phyloP scores from a whole-genome alignment of 2,329 filamentous ascomycete species.

The Sporothrix pseudoabietina region DNA sequence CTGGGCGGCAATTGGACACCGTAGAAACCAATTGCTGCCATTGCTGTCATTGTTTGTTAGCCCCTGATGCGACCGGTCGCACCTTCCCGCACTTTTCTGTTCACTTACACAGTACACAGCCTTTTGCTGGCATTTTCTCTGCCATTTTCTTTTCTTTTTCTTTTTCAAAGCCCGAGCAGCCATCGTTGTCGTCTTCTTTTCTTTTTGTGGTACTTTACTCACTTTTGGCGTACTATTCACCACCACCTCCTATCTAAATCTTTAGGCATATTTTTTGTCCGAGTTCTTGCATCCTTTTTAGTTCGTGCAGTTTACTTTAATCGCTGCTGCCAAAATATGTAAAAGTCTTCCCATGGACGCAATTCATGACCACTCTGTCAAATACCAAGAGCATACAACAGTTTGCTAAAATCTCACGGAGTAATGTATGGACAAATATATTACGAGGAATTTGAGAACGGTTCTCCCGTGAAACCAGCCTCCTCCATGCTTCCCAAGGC shows the following conservation, averaged over 20 bases:
- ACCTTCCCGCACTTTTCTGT: neutral
- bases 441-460: neutral
- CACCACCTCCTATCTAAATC: neutral
- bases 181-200: neutral
- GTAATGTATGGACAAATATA: neutral
- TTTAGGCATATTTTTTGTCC: neutral
- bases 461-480: neutral
- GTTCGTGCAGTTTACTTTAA: neutral
- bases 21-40: neutral
- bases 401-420: too few relatives aligned
- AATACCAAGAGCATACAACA: too few relatives aligned
- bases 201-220: neutral
- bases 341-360: too few relatives aligned
- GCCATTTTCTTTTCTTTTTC: conserved; percentile 1
- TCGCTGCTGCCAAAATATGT: too few relatives aligned
- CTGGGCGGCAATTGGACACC: neutral
- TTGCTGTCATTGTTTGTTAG: neutral
- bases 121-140: conserved; percentile 8
- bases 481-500: neutral
- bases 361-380: too few relatives aligned
- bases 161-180: neutral
- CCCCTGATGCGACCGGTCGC: neutral
- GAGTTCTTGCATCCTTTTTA: neutral
- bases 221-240: neutral
- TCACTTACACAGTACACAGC: neutral